Conservation (phyloP, 306 rosid genomes). For the Clitoria ternatea region DNA sequence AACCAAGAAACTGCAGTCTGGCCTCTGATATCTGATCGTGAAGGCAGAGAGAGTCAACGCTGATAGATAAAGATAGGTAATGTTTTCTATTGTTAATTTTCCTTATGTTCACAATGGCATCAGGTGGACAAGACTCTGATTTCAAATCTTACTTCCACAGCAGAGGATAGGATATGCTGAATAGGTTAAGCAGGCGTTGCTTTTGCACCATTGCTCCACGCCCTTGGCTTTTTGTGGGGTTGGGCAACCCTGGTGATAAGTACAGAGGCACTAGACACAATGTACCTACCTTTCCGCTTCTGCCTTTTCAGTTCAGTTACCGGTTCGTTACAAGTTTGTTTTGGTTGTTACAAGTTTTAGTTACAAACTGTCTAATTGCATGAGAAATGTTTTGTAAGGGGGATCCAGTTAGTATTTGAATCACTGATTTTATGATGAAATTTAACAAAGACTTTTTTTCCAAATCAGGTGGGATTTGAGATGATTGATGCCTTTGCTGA, state of each 20-base stretch:
- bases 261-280: conserved; percentile 85
- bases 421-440: not conserved
- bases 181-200: conserved; percentile 38
- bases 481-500: conserved; percentile 82
- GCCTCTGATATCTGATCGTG: not conserved
- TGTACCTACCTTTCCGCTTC: conserved; percentile 31
- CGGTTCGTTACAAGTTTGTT: not conserved
- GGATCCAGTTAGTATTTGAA: not conserved
- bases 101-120: not conserved
- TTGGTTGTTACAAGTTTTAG: not conserved
- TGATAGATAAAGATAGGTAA: not conserved
- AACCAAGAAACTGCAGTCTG: not conserved
- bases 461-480: conserved; percentile 73
- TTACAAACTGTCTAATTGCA: not conserved
- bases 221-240: conserved; percentile 83
- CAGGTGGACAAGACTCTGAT: not conserved
- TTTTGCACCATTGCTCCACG: conserved; percentile 43
- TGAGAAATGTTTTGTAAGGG: not conserved
- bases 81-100: not conserved
- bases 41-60: not conserved
- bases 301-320: not conserved
- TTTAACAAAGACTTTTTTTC: not conserved
- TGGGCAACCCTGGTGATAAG: conserved; percentile 91
- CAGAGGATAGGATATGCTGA: conserved; percentile 43
- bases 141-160: not conserved